phyloP scores from a whole-genome alignment of 1,284 basidiomycete species.

The Boletellus dicymbophilus region DNA sequence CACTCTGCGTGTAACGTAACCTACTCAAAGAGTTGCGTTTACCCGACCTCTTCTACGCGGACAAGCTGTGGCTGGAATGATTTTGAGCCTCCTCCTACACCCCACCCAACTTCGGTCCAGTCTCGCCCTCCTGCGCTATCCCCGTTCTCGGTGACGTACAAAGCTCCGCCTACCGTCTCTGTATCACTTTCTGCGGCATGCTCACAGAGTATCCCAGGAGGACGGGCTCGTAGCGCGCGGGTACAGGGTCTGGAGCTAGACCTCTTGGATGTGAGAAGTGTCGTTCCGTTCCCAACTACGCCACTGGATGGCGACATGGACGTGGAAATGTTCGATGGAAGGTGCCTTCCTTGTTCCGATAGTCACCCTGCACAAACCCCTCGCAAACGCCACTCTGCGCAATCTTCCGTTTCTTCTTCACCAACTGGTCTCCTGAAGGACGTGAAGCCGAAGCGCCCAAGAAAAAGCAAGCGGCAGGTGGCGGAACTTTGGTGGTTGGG shows the following conservation, averaged over 20 bases:
- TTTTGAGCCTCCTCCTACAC: not conserved
- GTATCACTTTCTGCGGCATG: conserved; percentile 32
- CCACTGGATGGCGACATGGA: conserved; percentile 19
- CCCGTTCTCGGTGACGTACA: conserved; percentile 23
- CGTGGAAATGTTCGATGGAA: conserved; percentile 34
- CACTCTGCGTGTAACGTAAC: conserved; percentile 3
- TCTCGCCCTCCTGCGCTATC: conserved; percentile 14
- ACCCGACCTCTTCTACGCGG: conserved; percentile 21
- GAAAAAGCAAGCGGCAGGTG: conserved; percentile 36
- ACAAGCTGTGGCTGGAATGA: conserved; percentile 12
- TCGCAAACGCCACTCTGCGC: conserved; percentile 34
- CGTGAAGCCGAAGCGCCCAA: conserved; percentile 30
- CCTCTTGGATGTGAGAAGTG: conserved; percentile 31
- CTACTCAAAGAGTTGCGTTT: conserved; percentile 13
- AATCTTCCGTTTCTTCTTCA: conserved; percentile 22
- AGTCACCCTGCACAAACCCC: conserved; percentile 6
- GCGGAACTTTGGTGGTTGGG: conserved; percentile 43
- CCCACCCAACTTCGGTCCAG: not conserved
- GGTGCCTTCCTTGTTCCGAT: conserved; percentile 8
- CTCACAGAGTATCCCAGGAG: conserved; percentile 19
- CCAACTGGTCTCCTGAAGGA: conserved; percentile 13
- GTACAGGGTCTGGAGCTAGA: conserved; percentile 19
- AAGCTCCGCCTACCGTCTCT: conserved; percentile 33
- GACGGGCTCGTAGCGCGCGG: conserved; percentile 1
- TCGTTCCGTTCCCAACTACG: conserved; percentile 31